phyloP scores from a whole-genome alignment of 306 rosid genomes.

The Lathyrus aphaca region DNA sequence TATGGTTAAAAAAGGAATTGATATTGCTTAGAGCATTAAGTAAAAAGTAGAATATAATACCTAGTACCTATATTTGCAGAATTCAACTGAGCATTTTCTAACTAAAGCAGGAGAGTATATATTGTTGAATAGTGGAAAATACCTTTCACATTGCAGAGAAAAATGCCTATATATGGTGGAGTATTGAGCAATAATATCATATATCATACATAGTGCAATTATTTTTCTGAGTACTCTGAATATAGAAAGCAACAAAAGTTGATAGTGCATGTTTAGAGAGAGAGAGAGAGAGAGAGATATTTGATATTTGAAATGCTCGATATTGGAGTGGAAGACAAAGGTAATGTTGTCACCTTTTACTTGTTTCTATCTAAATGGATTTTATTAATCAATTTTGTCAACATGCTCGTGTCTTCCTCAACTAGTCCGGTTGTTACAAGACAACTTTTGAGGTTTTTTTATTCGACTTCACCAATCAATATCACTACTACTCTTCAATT shows the following conservation, averaged over 20 bases:
- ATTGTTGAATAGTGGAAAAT: background rate
- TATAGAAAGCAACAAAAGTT: conserved; percentile 34
- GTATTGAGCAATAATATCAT: background rate
- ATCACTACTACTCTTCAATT: conserved; percentile 31
- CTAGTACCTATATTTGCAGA: conserved; percentile 40
- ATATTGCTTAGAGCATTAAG: conserved; percentile 2
- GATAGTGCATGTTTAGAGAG: conserved; percentile 1
- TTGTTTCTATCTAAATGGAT: conserved; percentile 48
- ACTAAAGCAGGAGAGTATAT: too few relatives aligned
- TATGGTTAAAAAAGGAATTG: conserved; percentile 27
- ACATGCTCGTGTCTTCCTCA: conserved; percentile 58
- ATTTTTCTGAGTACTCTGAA: conserved; percentile 31
- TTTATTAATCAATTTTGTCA: conserved; percentile 50
- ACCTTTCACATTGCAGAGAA: background rate
- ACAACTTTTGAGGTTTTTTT: conserved; percentile 53
- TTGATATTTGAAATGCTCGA: conserved; percentile 43
- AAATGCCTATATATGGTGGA: too few relatives aligned
- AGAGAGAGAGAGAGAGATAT: conserved; percentile 4
- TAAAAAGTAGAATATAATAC: conserved; percentile 20
- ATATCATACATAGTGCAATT: background rate
- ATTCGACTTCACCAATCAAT: conserved; percentile 37
- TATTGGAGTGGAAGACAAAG: conserved; percentile 53
- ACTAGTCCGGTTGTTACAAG: conserved; percentile 58
- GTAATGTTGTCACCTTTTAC: conserved; percentile 52
- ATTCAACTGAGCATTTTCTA: conserved; percentile 22